Conservation (phyloP, 2,329 filamentous ascomycete genomes). For the Fusarium solani-melongenae region DNA sequence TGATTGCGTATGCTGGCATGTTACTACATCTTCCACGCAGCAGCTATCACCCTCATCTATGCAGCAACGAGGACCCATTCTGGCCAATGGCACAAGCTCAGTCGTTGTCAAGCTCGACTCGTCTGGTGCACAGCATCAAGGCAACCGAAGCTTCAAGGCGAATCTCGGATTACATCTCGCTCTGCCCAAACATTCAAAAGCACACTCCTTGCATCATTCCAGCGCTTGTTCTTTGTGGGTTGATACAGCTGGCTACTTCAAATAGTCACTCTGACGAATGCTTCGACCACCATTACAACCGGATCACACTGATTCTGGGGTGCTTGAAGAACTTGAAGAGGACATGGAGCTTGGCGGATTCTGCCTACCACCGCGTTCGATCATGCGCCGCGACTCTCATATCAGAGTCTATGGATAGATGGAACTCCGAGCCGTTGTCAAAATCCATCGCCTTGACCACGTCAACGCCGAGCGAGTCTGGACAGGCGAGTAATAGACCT, state of each 20-base stretch:
- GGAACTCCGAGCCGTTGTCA: constrained; percentile 32
- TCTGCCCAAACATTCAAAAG: constrained; percentile 32
- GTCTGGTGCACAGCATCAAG: constrained; percentile 35
- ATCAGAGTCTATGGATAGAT: constrained; percentile 36
- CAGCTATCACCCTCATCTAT: constrained; percentile 18
- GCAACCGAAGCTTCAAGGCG: constrained; percentile 37
- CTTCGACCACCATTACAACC: constrained; percentile 38
- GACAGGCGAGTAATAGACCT: neutral
- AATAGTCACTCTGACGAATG: constrained; percentile 36
- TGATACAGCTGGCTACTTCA: constrained; percentile 35
- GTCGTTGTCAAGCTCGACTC: constrained; percentile 16
- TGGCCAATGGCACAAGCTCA: constrained; percentile 13
- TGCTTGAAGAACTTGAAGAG: constrained; percentile 30
- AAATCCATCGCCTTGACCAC: neutral
- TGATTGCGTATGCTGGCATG: constrained; percentile 36
- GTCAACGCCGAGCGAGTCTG: neutral
- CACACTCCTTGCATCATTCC: constrained; percentile 36
- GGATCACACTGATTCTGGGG: constrained; percentile 23
- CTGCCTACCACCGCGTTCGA: constrained; percentile 31
- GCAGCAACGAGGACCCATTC: constrained; percentile 20
- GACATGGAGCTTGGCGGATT: constrained; percentile 32
- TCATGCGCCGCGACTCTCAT: constrained; percentile 28
- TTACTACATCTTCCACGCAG: constrained; percentile 35
- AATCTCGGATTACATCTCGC: constrained; percentile 34
- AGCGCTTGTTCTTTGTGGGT: constrained; percentile 24